These are phyloP conservation scores for Phytophthora hibernalis DNA, from an alignment of 352 stramenopile species.

Conservation along the genomic window DNA sequence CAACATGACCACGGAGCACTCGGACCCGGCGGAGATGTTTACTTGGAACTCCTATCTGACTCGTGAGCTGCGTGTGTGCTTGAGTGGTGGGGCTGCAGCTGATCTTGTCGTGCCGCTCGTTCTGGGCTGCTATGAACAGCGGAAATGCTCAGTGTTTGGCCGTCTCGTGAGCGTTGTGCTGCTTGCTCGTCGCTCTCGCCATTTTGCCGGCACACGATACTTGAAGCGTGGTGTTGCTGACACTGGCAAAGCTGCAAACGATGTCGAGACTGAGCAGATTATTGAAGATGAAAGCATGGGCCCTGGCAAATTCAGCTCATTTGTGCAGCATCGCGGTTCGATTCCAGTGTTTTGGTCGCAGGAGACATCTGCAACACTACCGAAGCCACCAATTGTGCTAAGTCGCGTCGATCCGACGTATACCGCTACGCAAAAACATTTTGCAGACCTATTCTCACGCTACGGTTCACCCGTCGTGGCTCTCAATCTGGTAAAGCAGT, in stretches of 20 bases:
- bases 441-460: conserved; percentile 94
- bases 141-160: conserved; percentile 96
- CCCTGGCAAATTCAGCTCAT: conserved; percentile 95
- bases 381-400: conserved; percentile 98
- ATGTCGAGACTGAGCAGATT: conserved; percentile 99
- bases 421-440: conserved; percentile 93
- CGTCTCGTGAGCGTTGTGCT: conserved; percentile 96
- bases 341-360: conserved; percentile 99
- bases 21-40: conserved; percentile 94
- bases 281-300: conserved; percentile 91
- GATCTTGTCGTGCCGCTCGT: conserved; percentile 92
- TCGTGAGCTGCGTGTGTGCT: conserved; percentile 88
- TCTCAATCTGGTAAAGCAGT: conserved; percentile 98
- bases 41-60: conserved; percentile 98
- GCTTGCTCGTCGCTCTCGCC: conserved; percentile 95
- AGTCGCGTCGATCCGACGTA: conserved; percentile 98
- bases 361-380: conserved; percentile 97
- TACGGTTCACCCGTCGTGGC: conserved; percentile 98
- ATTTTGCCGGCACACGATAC: conserved; percentile 99
- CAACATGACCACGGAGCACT: conserved; percentile 94
- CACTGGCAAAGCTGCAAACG: conserved; percentile 99
- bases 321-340: conserved; percentile 97
- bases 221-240: conserved; percentile 97
- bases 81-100: conserved; percentile 85
- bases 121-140: conserved; percentile 97